Percentiles rank a stretch among this genome's conserved stretches.
Conservation (phyloP, 1,284 basidiomycete species). For the Cutaneotrichosporon dermatis region DNA sequence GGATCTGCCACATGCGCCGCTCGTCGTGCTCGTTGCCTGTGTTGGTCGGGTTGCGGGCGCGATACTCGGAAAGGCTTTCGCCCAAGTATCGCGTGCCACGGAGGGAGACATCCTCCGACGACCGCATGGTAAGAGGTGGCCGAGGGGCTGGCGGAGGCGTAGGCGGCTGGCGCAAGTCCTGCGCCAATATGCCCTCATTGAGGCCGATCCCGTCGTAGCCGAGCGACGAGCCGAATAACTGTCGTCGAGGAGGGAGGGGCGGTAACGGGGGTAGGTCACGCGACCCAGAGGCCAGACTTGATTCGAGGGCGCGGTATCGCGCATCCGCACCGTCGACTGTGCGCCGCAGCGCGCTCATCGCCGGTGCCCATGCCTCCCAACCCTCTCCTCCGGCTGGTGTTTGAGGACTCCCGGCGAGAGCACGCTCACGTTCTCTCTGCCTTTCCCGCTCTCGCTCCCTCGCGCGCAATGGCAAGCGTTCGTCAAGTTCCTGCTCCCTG, state of each 20-base stretch:
- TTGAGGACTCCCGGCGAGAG: background rate
- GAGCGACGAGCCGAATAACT: slow-evolving; percentile 8
- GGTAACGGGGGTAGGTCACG: background rate
- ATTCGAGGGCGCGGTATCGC: slow-evolving; percentile 2
- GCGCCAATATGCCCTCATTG: slow-evolving; percentile 14
- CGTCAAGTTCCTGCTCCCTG: background rate
- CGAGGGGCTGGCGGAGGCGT: background rate
- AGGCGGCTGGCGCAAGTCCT: slow-evolving; percentile 2
- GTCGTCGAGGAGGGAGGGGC: slow-evolving; percentile 4
- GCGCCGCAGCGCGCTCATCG: slow-evolving; percentile 13
- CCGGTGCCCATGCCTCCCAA: slow-evolving; percentile 4
- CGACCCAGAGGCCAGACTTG: background rate
- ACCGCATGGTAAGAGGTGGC: background rate
- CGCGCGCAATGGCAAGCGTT: background rate
- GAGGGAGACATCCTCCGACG: slow-evolving; percentile 9
- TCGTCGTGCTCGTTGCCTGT: slow-evolving; percentile 3
- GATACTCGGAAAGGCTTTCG: slow-evolving; percentile 14
- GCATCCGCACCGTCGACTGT: slow-evolving; percentile 6
- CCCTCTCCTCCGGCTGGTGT: background rate
- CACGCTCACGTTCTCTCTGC: background rate
- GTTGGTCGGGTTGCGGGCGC: slow-evolving; percentile 9
- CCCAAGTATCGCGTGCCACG: slow-evolving; percentile 15
- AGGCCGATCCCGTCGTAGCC: slow-evolving; percentile 17
- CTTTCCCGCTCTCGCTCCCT: background rate
- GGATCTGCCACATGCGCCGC: background rate